phyloP scores from a whole-genome alignment of 2,329 filamentous ascomycete genomes.

The Sporothrix euskadiensis region DNA sequence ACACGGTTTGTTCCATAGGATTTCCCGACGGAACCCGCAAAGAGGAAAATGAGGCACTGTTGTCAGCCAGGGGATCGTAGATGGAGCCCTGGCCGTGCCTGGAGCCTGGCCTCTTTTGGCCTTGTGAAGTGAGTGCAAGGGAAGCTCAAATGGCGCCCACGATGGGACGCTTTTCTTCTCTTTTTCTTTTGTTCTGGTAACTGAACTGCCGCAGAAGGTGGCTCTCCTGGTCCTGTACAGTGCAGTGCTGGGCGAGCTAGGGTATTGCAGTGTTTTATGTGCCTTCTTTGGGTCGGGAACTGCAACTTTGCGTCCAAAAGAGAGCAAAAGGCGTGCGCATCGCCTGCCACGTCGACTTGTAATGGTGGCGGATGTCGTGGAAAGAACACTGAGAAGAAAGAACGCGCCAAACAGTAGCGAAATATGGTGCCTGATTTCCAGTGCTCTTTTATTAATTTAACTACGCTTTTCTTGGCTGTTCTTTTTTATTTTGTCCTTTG shows the following conservation, averaged over 20 bases:
- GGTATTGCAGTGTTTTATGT: neutral
- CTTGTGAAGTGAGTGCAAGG: neutral
- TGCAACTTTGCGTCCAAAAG: neutral
- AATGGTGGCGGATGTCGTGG: neutral
- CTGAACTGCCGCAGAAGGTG: neutral
- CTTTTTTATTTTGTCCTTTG: neutral
- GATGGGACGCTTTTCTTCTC: too few species aligned
- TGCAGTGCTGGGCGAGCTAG: neutral
- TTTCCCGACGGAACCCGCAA: neutral
- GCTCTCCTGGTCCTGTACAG: neutral
- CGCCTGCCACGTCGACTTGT: neutral
- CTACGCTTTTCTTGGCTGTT: neutral
- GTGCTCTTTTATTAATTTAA: neutral
- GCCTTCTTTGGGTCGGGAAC: neutral
- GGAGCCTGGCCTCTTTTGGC: too few species aligned
- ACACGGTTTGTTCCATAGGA: neutral
- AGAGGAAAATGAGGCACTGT: neutral
- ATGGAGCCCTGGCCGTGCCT: neutral
- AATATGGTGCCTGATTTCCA: neutral
- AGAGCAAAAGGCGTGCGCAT: neutral
- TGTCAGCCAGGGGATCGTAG: conserved; percentile 7
- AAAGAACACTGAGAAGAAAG: neutral
- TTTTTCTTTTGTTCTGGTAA: neutral
- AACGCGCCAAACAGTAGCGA: neutral
- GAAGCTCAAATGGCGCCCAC: neutral